Evolutionary conservation across 1,284 basidiomycete species (phyloP), one percentile per base, ranked within the genome.

Genomic region (Phylloporus gajari): DNA sequence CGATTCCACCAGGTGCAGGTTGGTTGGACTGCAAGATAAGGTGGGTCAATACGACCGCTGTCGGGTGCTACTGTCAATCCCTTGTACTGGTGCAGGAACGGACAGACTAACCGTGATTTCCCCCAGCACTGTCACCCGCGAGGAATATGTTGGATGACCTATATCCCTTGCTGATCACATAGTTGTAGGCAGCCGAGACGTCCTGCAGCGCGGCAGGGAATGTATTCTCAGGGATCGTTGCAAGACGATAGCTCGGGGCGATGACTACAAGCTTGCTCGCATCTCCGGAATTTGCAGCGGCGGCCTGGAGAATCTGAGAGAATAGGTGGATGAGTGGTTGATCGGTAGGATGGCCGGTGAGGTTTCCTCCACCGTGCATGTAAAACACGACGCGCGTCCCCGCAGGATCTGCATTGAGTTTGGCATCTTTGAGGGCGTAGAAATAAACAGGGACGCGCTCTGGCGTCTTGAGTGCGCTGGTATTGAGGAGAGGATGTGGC

Each of bases 201-300:
- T 80, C 78, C 61, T 82, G 78, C 5, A 82, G 60, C 0, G 69
- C 77, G 0, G 73, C 80, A 1, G 80, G 80, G 21, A 80, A 82
- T 1, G 69, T 23, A 21, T 82, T 81, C 40, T 81, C 71, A 0
- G 77, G 72, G 44, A 70, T 60, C 3, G 77, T 77, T 9, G 79
- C 76, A 19, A 82, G 73, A 19, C 80, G 73, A 44, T 80, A 80
- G 51, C 72, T 72, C 5, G 80, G 76, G 1, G 81, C 77, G 51
- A 75, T 3, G 40, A 80, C 70, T 23, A 75, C 60, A 46, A 66
- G 69, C 13, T 70, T 73, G n/a, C 53, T 40, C 11, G 68, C 40
- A 35, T 64, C 32, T 30, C 23, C 60, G 15, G 44, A 38, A 13
- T 27, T 32, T 25, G 46, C 44, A 3, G 65, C 59, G 25, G 61